phyloP scores from a whole-genome alignment of 352 stramenopile genomes.

The Blastocystis sp. region DNA sequence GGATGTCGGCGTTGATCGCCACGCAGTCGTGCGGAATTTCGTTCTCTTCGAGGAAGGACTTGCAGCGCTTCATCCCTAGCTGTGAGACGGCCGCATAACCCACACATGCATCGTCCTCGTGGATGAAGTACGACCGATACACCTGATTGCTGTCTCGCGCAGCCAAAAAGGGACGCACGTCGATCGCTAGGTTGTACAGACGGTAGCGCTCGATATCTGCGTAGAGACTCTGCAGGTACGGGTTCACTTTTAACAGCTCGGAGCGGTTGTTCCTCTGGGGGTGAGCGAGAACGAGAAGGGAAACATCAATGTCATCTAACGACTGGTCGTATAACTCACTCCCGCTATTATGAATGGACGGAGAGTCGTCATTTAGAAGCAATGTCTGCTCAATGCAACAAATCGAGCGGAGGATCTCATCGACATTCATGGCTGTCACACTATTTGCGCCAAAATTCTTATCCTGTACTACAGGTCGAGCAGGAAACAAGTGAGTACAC shows the following conservation, averaged over 20 bases:
- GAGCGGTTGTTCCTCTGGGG: neutral
- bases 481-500: neutral
- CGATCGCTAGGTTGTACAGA: neutral
- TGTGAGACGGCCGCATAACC: neutral
- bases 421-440: neutral
- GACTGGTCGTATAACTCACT: neutral
- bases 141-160: neutral
- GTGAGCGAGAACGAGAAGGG: neutral
- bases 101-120: neutral
- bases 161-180: neutral
- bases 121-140: neutral
- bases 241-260: neutral
- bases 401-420: neutral
- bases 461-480: neutral
- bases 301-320: neutral
- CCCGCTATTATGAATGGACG: neutral
- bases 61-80: neutral
- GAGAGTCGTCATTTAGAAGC: neutral
- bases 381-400: conserved; percentile 23
- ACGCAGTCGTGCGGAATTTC: conserved; percentile 41
- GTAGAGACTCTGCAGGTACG: neutral
- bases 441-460: neutral
- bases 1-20: conserved; percentile 63
- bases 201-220: neutral
- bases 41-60: neutral